Evolutionary conservation across 805 yeast species (phyloP), one percentile per base, ranked within the genome.

Genomic region (Scheffersomyces lignosus): DNA sequence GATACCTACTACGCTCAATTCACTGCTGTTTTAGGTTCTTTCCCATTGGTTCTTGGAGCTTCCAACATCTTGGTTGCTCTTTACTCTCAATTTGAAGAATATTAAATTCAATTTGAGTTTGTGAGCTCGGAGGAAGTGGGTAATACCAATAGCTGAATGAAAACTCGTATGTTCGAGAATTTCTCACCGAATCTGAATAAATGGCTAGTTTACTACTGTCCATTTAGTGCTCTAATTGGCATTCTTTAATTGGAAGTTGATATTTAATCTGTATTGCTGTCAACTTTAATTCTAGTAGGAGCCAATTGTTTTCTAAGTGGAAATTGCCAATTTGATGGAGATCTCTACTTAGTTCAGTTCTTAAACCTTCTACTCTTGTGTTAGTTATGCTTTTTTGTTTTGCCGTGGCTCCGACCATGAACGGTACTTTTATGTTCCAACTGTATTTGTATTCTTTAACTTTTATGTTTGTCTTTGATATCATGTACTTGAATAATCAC

Each of bases 1-100:
- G 58, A 70, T 38, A 64, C 71, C 15, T 43, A 67, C 32, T 62
- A 62, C 41, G 58, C 66, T 42, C 62, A 70, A 42, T 62, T 65
- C 44, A 45, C 57, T 24, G 35, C 45, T 13, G 41, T 51, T 27
- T 74, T 76, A 51, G 80, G 80, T 38, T 59, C 57, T 46, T 68
- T 73, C 61, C 71, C 77, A 30, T 48, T 75, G 23, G 58, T 74
- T 31, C 51, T 73, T 37, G 77, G 76, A 15, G 44, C 68, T 26
- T 71, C 78, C 46, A 68, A 71, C 43, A 59, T 75, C 22, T 53
- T 66, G 22, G 53, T 75, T 52, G 75, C 78, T 4, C 64, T 76
- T 38, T 77, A 77, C 56, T 75, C 81, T 25, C 75, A 70, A 53
- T 66, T 69, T 47, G 74, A 69, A 53, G 73, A 69, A 41, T 63